Base-by-base conservation (phyloP, 2,329 filamentous ascomycete genomes). In the Pestalotiopsis sp. region DNA sequence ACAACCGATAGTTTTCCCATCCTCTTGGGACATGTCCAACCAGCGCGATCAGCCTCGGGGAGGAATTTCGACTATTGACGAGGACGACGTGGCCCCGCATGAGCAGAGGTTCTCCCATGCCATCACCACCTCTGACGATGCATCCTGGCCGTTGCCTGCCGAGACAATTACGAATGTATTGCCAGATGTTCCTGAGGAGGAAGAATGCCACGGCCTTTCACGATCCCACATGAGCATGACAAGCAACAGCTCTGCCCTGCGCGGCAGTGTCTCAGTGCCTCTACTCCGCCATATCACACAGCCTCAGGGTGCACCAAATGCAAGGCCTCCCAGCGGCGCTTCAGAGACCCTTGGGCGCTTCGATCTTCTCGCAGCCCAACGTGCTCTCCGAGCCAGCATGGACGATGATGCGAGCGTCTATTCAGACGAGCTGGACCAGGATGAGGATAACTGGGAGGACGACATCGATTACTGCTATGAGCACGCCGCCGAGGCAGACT, bases 401-500 rank as follows among this genome's bases (percentile, higher is more conserved):
- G 69, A 72, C 2, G 76, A 78, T 6, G 72, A 74, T 13, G 62
- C 58, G 23, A 71, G 71, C 7, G 72, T 71, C 2, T 72, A 67
- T 14, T 17, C 17, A 9, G 74, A 74, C n/a, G 79, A 81, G 3
- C 67, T 70, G 3, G 70, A 79, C n/a, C 73, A 76, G 25, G 79
- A 36, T 2, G 31, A 79, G 7, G 84, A 85, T 72, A 90, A 82
- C 72, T 92, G 90, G 90, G 90, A 92, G 74, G 89, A 91, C 66
- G 89, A 89, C 71, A 91, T 92, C 70, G 90, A 92, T 75, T 92
- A 91, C 77, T 91, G 88, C 75, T 92, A 92, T 74, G 89, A 91
- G 72, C 88, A 92, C 73, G 90, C 89, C 72, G 89, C 86, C 13
- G 90, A 92, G 76, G 90, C 89, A 7, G 84, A 91, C 77, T 91